phyloP scores from a whole-genome alignment of 2,329 filamentous ascomycete species.

The Reticulascus tulasneorum region DNA sequence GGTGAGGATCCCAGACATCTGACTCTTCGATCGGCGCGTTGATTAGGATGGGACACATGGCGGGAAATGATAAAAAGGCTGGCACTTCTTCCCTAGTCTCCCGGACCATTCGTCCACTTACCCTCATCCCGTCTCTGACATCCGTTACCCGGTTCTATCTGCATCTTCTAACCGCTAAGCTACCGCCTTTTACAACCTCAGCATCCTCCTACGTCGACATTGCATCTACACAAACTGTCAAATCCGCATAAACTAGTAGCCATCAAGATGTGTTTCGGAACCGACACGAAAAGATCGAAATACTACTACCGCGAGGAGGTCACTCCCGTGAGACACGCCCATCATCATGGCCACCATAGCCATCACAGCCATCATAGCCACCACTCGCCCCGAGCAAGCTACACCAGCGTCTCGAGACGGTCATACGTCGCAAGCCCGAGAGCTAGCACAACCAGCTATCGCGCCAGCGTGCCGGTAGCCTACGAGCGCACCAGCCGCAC shows the following conservation, averaged over 20 bases:
- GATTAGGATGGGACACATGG: not conserved
- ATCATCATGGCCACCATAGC: conserved; percentile 28
- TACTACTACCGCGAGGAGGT: conserved; percentile 56
- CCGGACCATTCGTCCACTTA: too few species aligned
- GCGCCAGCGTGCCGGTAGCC: conserved; percentile 23
- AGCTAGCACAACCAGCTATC: conserved; percentile 37
- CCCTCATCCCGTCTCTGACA: too few species aligned
- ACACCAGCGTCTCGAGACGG: conserved; percentile 33
- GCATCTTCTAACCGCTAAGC: too few species aligned
- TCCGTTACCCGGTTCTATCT: too few species aligned
- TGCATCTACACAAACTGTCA: not conserved
- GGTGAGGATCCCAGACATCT: too few species aligned
- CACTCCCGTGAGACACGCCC: conserved; percentile 37
- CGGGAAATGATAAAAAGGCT: conserved; percentile 11
- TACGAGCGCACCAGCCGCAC: conserved; percentile 35
- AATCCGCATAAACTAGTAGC: not conserved
- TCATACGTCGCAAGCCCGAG: conserved; percentile 37
- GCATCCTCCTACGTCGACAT: not conserved
- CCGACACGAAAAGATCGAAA: conserved; percentile 30
- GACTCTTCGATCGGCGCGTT: too few species aligned
- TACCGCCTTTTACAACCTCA: too few species aligned
- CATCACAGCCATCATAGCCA: conserved; percentile 28
- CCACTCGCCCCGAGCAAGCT: conserved; percentile 37
- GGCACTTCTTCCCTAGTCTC: too few species aligned
- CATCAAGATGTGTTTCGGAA: conserved; percentile 47